Conservation (phyloP, 2,329 filamentous ascomycete species). For the Xenoacremonium recifei region DNA sequence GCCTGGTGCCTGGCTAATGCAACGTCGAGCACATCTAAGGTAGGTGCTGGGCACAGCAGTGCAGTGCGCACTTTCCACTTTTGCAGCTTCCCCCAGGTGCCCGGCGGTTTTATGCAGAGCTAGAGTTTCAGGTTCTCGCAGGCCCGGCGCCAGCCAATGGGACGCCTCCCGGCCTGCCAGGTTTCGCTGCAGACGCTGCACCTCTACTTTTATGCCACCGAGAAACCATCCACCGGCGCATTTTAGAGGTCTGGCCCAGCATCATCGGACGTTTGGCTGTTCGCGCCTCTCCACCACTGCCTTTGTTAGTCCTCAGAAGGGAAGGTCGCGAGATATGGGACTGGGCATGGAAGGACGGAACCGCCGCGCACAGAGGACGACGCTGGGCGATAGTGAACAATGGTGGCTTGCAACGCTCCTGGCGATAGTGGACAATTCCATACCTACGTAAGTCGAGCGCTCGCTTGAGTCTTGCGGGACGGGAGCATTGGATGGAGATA, state of each 20-base stretch:
- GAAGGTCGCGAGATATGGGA: constrained; percentile 14
- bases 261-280: too few relatives aligned
- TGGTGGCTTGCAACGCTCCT: constrained; percentile 1
- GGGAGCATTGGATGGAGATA: too few relatives aligned
- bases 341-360: neutral
- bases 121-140: constrained; percentile 33
- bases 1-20: constrained; percentile 32
- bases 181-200: too few relatives aligned
- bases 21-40: constrained; percentile 24
- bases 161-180: constrained; percentile 22
- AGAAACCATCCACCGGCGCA: too few relatives aligned
- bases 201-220: too few relatives aligned
- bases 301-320: constrained; percentile 13
- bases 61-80: neutral
- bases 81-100: too few relatives aligned
- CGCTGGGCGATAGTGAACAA: neutral
- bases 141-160: constrained; percentile 26
- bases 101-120: constrained; percentile 31
- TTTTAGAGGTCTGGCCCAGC: too few relatives aligned
- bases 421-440: too few relatives aligned
- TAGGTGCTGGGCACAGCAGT: too few relatives aligned
- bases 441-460: too few relatives aligned
- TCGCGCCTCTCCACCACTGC: constrained; percentile 19
- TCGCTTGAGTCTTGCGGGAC: too few relatives aligned
- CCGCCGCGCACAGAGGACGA: neutral